A percentile compares a stretch with the other conserved stretches of the same genome.
Evolutionary conservation across 164 flowering plant genomes (phyloP).

Genomic region (Warburgia ugandensis): DNA sequence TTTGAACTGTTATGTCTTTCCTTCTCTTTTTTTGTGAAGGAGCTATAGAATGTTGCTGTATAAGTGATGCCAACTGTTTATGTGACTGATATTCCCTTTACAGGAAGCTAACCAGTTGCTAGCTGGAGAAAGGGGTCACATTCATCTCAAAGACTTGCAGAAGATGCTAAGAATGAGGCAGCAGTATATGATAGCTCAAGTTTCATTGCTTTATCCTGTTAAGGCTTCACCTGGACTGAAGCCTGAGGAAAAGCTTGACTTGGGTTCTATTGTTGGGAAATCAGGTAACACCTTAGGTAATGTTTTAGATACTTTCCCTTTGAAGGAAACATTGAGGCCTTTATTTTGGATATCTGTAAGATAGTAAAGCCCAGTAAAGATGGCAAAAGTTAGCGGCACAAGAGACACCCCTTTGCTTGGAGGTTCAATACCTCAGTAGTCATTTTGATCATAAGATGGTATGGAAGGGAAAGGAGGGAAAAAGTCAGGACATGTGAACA

Average conservation of each 20-base stretch:
- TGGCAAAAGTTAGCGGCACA: too few species aligned
- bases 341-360: background rate
- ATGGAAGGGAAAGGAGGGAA: too few species aligned
- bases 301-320: background rate
- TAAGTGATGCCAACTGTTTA: too few species aligned
- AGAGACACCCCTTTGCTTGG: too few species aligned
- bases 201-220: constrained; percentile 79
- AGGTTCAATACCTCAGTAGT: too few species aligned
- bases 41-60: too few species aligned
- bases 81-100: too few species aligned
- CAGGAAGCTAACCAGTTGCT: constrained; percentile 66
- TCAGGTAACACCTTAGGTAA: constrained; percentile 37
- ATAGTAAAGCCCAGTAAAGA: too few species aligned
- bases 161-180: constrained; percentile 69
- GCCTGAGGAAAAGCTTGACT: constrained; percentile 60
- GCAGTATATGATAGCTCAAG: constrained; percentile 72
- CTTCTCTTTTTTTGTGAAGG: too few species aligned
- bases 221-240: constrained; percentile 49
- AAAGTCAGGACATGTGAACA: too few species aligned
- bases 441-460: too few species aligned
- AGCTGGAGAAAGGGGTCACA: constrained; percentile 65
- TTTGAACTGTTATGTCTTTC: too few species aligned
- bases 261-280: constrained; percentile 38
- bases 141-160: constrained; percentile 42
- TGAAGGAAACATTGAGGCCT: background rate